Conservation (phyloP, 2,329 filamentous ascomycete genomes). For the Lachnellula suecica region DNA sequence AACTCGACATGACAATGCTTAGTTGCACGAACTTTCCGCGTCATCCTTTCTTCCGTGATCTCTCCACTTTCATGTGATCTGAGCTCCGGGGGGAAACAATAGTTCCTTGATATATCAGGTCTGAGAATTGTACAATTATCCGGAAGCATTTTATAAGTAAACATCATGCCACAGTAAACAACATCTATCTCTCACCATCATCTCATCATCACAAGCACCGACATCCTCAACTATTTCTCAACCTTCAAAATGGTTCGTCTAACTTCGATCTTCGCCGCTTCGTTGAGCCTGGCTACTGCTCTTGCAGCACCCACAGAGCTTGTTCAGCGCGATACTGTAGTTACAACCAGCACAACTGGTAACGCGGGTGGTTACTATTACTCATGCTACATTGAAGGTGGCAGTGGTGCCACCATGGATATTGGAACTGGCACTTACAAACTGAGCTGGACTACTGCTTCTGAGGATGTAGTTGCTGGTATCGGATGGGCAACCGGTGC, state of each 20-base stretch:
- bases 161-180: too few species aligned
- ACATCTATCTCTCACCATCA: too few species aligned
- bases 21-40: too few species aligned
- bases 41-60: too few species aligned
- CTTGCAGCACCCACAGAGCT: conserved; percentile 3
- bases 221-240: conserved; percentile 1
- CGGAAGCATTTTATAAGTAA: too few species aligned
- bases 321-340: not conserved
- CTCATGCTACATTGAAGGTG: conserved; percentile 10
- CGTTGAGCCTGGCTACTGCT: conserved; percentile 7
- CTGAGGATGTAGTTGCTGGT: conserved; percentile 18
- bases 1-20: too few species aligned
- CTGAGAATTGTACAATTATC: too few species aligned
- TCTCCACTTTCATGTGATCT: too few species aligned
- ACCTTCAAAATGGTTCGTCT: not conserved
- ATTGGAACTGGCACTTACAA: conserved; percentile 11
- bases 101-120: too few species aligned
- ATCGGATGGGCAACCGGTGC: conserved; percentile 17
- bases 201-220: too few species aligned
- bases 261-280: not conserved
- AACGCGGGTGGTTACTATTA: conserved; percentile 16
- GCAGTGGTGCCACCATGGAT: not conserved
- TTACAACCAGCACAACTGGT: conserved; percentile 1
- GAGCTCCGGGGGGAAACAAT: too few species aligned
- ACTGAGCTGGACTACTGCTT: not conserved